Conservation (phyloP, 106 monocot genomes). For the Chionographis japonica region DNA sequence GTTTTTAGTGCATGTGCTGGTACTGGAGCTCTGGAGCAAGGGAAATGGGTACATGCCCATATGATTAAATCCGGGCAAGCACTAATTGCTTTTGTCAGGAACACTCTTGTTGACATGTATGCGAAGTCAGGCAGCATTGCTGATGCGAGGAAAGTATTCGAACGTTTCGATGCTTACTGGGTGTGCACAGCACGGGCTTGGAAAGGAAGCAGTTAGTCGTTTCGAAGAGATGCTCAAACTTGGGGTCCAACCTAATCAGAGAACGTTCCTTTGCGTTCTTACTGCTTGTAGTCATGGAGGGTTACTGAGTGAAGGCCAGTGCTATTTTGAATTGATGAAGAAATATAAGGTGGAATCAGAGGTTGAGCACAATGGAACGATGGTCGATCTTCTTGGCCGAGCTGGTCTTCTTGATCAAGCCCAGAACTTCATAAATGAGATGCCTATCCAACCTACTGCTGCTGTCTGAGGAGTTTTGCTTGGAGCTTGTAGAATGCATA, state of each 20-base stretch:
- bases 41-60: conserved; percentile 6
- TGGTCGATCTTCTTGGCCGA: background rate
- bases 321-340: background rate
- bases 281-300: background rate
- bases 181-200: conserved; percentile 19
- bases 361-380: background rate
- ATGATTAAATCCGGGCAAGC: conserved; percentile 6
- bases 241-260: background rate
- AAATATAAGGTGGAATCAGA: background rate
- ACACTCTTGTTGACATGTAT: conserved; percentile 26
- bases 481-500: no score
- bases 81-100: conserved; percentile 12
- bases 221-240: conserved; percentile 13
- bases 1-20: conserved; percentile 5
- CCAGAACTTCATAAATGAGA: background rate
- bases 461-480: background rate
- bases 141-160: conserved; percentile 12
- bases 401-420: background rate
- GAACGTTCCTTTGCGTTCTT: conserved; percentile 8
- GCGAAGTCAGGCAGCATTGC: conserved; percentile 23
- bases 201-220: conserved; percentile 3
- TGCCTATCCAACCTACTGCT: background rate
- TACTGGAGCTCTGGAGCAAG: conserved; percentile 20
- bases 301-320: background rate
- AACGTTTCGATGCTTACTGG: conserved; percentile 16